Evolutionary conservation across 352 stramenopile species (phyloP), one percentile per base, ranked within the genome.

Genomic region (Aphanomyces invadans): DNA sequence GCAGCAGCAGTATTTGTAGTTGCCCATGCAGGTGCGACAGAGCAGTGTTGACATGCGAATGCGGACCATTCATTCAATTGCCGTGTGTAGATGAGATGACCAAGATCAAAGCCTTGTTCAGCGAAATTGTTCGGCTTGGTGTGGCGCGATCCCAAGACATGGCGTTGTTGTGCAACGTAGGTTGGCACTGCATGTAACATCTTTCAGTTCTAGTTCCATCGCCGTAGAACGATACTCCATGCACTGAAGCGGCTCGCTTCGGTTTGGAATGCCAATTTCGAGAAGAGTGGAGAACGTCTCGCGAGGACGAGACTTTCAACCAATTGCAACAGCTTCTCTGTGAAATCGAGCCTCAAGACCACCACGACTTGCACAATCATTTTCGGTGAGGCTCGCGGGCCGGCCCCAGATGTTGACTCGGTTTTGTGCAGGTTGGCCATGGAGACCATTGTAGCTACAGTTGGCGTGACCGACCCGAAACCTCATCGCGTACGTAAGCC

Each of bases 51-150:
- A 42, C 36, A 42, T 42, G 36, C 36, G n/a, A n/a, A n/a, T n/a
- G n/a, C n/a, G n/a, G n/a, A n/a, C n/a, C n/a, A n/a, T n/a, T n/a
- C n/a, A 7, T 42, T 42, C 36, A 15, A 42, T 42, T 42, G 26
- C 7, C 46, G n/a, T n/a, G 15, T n/a, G 39, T 42, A 11, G 54
- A 31, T 32, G 25, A 28, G 17, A 10, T 28, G 55, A 29, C 55
- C 5, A 45, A 36, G 36, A 19, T 64, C 36, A 52, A 64, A 38
- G 36, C 38, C 2, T 17, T 64, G 3, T 49, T 64, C 15, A 64
- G 55, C 23, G 55, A 64, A 38, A 46, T 64, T 31, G 55, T 64
- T 5, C 32, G 55, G 19, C 17, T 64, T 19, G 33, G 55, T 32
- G 12, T 64, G 1, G 21, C 36, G 5, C 31, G 55, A 12, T n/a